These are phyloP conservation scores for Tanacetum coccineum DNA, from an alignment of 129 eudicot species.

Conservation along the genomic window DNA sequence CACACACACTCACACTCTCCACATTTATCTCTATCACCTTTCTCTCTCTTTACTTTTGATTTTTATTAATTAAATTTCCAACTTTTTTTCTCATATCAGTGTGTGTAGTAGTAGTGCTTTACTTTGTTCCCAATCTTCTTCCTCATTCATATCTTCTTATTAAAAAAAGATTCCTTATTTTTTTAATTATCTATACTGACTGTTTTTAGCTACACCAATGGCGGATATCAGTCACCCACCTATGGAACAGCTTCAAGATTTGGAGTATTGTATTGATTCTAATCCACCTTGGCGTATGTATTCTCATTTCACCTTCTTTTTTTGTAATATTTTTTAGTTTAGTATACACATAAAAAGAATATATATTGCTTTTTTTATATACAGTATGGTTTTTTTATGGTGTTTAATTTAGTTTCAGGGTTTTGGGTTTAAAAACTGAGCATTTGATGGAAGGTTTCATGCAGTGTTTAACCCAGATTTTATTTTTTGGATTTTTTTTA, in stretches of 20 bases:
- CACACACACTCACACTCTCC: slow-evolving; percentile 40
- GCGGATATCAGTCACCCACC: slow-evolving; percentile 87
- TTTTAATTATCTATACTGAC: no score
- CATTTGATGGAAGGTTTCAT: slow-evolving; percentile 16
- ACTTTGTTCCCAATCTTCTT: slow-evolving; percentile 43
- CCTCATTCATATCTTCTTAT: slow-evolving; percentile 20
- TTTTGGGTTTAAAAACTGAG: slow-evolving; percentile 24
- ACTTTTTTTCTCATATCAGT: slow-evolving; percentile 29
- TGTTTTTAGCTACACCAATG: slow-evolving; percentile 37
- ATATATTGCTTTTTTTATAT: no score
- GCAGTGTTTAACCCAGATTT: slow-evolving; percentile 11
- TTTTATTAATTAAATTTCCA: slow-evolving; percentile 32
- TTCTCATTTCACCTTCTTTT: background rate
- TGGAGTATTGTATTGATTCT: slow-evolving; percentile 94
- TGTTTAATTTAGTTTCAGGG: background rate
- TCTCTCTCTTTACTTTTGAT: slow-evolving; percentile 29
- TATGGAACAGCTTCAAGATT: slow-evolving; percentile 98
- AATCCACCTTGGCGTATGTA: slow-evolving; percentile 95
- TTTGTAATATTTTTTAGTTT: background rate
- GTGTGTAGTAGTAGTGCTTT: slow-evolving; percentile 23
- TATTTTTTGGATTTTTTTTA: slow-evolving; percentile 14
- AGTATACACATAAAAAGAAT: no score
- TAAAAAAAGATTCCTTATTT: background rate
- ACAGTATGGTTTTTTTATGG: no score
- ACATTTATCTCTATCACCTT: slow-evolving; percentile 28